Percentiles rank a stretch among this genome's conserved stretches.
Evolutionary conservation across 2,329 filamentous ascomycete species (phyloP).

Genomic region (Ophiostoma novo-ulmi): DNA sequence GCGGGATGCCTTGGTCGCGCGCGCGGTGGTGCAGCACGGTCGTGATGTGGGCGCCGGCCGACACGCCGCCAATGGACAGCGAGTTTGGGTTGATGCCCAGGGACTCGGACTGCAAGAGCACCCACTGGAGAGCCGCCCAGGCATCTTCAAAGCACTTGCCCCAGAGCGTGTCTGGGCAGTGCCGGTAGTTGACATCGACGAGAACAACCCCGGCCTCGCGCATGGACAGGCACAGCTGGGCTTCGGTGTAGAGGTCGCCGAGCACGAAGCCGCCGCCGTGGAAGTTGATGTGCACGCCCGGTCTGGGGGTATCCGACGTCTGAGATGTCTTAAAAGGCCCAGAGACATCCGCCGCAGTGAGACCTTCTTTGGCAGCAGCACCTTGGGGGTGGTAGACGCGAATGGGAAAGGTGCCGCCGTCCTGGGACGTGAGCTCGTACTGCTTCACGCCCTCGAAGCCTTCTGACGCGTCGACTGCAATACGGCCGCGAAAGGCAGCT

Average conservation of each 20-base stretch:
- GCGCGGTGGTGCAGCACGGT: constrained; percentile 37
- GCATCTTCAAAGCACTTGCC: constrained; percentile 38
- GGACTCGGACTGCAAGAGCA: constrained; percentile 30
- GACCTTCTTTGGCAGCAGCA: neutral
- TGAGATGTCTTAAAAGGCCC: neutral
- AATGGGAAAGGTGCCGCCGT: constrained; percentile 20
- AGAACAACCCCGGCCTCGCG: constrained; percentile 37
- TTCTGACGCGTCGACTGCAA: constrained; percentile 19
- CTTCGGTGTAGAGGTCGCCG: constrained; percentile 35
- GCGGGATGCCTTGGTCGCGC: constrained; percentile 36
- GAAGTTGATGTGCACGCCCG: constrained; percentile 25
- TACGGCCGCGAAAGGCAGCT: constrained; percentile 11
- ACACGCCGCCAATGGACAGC: constrained; percentile 38
- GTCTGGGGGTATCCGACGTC: neutral
- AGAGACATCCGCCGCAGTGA: neutral
- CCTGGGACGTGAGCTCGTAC: constrained; percentile 18
- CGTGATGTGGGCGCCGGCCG: constrained; percentile 43
- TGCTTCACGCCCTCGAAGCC: constrained; percentile 22
- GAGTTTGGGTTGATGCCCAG: constrained; percentile 35
- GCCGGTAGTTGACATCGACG: constrained; percentile 40
- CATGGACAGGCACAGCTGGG: constrained; percentile 36
- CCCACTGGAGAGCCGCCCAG: constrained; percentile 37
- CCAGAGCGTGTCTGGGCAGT: constrained; percentile 37
- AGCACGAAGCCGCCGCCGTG: constrained; percentile 38
- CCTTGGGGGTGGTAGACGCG: constrained; percentile 23